Base-by-base conservation (phyloP, 805 yeast genomes). In the Vanderwaltozyma yarrowii region DNA sequence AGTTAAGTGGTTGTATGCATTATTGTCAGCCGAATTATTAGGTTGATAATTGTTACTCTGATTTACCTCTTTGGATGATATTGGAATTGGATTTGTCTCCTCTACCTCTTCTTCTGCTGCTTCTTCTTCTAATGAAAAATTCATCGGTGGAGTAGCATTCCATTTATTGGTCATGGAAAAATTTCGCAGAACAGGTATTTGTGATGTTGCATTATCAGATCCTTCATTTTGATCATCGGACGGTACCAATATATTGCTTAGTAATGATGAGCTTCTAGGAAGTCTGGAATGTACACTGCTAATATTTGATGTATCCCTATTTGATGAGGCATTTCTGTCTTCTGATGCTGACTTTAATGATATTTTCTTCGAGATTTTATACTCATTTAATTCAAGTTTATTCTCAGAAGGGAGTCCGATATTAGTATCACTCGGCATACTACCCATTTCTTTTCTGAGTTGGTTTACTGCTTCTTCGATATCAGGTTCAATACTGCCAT, bases 391-490 rank as follows among this genome's bases (percentile, higher is more conserved):
- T 23, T 28, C 24, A 25, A 42, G 42, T 25, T 35, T 41, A 20
- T 19, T 10, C n/a, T 26, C 24, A 14, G 28, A 17, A 19, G 20
- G 17, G 14, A 13, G 19, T 11, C 20, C 21, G 2, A 25, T 12
- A 4, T 11, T 21, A 14, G 28, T 20, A 17, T 28, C 21, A 16
- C 21, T 25, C 15, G 32, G 28, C 7, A 31, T 33, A 19, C 24
- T 10, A n/a, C 35, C 35, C 32, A 44, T 49, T 28, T 53, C 56
- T 17, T 39, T 38, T 36, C 42, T 50, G 21, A 54, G 39, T 4
- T 46, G 34, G 27, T 44, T 38, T 1, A 51, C 57, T 6, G 60
- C 60, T 27, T 53, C 51, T 24, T 51, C 58, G 16, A 55, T 45
- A 25, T 45, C 44, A 10, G 56, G 54, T 21, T 45, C 54, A 13